These are phyloP conservation scores for Dendrobium chrysotoxum DNA, from an alignment of 106 monocot genomes.

Conservation along the genomic window DNA sequence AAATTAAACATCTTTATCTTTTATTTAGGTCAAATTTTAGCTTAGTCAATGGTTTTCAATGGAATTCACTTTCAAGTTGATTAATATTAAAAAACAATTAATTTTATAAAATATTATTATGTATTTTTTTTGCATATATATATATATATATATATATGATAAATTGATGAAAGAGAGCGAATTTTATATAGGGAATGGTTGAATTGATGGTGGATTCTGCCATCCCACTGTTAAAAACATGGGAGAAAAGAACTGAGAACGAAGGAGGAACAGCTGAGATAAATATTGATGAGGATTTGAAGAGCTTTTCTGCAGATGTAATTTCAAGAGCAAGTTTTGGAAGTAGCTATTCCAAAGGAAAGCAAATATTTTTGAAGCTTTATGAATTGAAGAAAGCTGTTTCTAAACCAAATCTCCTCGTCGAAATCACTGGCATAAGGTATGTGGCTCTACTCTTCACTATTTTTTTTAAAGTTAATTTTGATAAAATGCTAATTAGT, in stretches of 20 bases:
- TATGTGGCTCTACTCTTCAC: background rate
- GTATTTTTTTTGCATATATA: too few species aligned
- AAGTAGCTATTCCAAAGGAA: slow-evolving; percentile 51
- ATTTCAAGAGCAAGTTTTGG: slow-evolving; percentile 78
- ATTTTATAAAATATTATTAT: too few species aligned
- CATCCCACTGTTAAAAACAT: slow-evolving; percentile 28
- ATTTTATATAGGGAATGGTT: slow-evolving; percentile 38
- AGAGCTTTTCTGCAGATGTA: slow-evolving; percentile 62
- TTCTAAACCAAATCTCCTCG: slow-evolving; percentile 14
- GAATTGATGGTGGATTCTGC: slow-evolving; percentile 46
- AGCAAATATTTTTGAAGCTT: slow-evolving; percentile 57
- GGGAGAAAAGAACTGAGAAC: slow-evolving; percentile 33
- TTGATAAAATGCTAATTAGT: too few species aligned
- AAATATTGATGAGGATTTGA: slow-evolving; percentile 44
- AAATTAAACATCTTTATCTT: too few species aligned
- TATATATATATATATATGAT: too few species aligned
- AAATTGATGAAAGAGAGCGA: too few species aligned
- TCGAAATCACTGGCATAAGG: slow-evolving; percentile 22
- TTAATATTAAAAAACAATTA: too few species aligned
- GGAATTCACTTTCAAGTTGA: too few species aligned
- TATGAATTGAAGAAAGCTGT: slow-evolving; percentile 7
- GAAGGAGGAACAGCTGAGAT: slow-evolving; percentile 33
- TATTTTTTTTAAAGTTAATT: too few species aligned
- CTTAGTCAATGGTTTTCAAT: too few species aligned
- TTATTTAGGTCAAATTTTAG: too few species aligned